Evolutionary conservation across 345 rosid genomes (phyloP), one percentile per base, ranked within the genome.

Genomic region (Gossypium sturtianum): DNA sequence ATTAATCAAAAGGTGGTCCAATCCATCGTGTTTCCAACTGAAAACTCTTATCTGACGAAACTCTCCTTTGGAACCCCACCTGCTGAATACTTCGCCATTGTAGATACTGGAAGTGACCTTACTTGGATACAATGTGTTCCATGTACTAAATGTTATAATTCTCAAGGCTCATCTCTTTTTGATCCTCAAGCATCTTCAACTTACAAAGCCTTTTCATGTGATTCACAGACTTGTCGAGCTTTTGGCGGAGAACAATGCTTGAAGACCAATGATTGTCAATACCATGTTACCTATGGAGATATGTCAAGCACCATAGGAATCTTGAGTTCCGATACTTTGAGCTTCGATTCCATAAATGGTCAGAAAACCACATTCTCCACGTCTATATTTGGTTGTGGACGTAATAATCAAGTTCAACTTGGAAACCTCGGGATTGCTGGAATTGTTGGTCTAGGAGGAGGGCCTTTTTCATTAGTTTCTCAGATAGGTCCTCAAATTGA

Each of bases 1-100:
- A 43, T 45, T 5, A 43, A 69, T 16, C 57, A 74, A 22, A 22
- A 3, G 69, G 3, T 72, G 52, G 34, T 56, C 70, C 73, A 78
- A 27, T 74, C 78, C 38, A 70, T 67, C 34, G 44, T 79, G 71
- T 19, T 41, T 66, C 9, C 73, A 56, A 57, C 20, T 11, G 80
- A 65, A 0, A 78, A 75, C 1, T 75, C 41, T 49, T 82, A 82
- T 71, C 70, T 76, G 69, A 82, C 79, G 82, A 73, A 57, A 2
- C 70, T 82, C 66, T 73, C 80, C 25, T 73, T 82, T 64, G 84
- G 84, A 19, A 79, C 78, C 3, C 84, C 84, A 43, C 80, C 82
- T 0, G 22, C 43, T 0, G 77, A 76, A 41, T 61, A 76, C 41
- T 0, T 76, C 0, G 84, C 80, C 63, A 56, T 79, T 6, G 82